Evolutionary conservation across 257 asterid species (phyloP), one percentile per base, ranked within the genome.

Genomic region (Paraleonurus japonicus): DNA sequence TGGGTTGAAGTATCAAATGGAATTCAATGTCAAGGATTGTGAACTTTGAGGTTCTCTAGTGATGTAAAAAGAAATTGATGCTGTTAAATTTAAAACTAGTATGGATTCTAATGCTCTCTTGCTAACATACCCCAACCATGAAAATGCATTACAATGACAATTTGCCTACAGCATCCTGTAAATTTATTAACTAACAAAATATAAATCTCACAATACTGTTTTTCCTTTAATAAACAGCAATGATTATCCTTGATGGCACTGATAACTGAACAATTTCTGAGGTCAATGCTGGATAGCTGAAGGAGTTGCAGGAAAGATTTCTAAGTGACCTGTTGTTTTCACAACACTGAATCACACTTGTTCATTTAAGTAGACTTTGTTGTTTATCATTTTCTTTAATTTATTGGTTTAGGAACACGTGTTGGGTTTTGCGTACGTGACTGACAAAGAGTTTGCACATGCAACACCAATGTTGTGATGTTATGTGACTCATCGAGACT

Each of bases 361-460:
- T 61, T 64, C 50, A 5, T 41, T 45, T 32, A 33, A 7, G 48
- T 23, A 27, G 41, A 64, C 32, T 47, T 37, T 26, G 64, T 37
- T 5, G 39, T 28, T n/a, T 28, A 27, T 20, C 16, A 2, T 60
- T 41, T 24, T 43, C 37, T 33, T 39, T 20, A 2, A 23, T 51
- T 32, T 19, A 7, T 16, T 63, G 63, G 20, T 20, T 17, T 59
- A 8, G 7, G 48, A 19, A 8, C 61, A 28, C 63, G 32, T 35
- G 53, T 10, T 37, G 41, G 51, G 22, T 11, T n/a, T 9, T 4
- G 5, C n/a, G 27, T 8, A 54, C 62, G 43, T 58, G 30, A n/a
- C n/a, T n/a, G n/a, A n/a, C n/a, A n/a, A n/a, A n/a, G 30, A 28
- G 61, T 16, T 64, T 39, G 67, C 39, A 70, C 73, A 57, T 35